phyloP scores from a whole-genome alignment of 2,329 filamentous ascomycete species.

The Aspergillus pseudotamarii region DNA sequence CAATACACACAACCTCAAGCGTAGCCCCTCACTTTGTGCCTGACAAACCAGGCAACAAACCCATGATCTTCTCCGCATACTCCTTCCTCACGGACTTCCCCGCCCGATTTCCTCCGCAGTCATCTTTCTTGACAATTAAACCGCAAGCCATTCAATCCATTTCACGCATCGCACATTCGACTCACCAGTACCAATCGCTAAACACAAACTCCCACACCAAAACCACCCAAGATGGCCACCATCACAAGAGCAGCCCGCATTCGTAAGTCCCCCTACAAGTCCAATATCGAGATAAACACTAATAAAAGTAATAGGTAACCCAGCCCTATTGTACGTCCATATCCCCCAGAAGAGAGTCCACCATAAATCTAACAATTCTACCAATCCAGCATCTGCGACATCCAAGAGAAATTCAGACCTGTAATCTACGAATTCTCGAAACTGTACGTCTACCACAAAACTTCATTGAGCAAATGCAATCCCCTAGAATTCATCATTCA shows the following conservation, averaged over 20 bases:
- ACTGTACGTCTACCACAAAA: slow-evolving; percentile 57
- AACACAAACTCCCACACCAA: not conserved
- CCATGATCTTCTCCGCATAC: slow-evolving; percentile 10
- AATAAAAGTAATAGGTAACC: slow-evolving; percentile 41
- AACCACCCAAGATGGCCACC: slow-evolving; percentile 19
- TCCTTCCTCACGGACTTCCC: slow-evolving; percentile 17
- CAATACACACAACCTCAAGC: not conserved
- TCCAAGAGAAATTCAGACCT: slow-evolving; percentile 88
- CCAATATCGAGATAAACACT: slow-evolving; percentile 6
- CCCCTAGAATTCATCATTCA: not conserved
- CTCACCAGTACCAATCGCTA: not conserved
- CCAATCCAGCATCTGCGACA: slow-evolving; percentile 75
- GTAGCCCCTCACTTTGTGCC: slow-evolving; percentile 1
- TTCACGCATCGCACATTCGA: not conserved
- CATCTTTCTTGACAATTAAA: not conserved
- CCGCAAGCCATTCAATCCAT: not conserved
- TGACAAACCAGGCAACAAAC: slow-evolving; percentile 13
- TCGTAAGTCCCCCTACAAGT: slow-evolving; percentile 23
- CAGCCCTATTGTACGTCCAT: slow-evolving; percentile 49
- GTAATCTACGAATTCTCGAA: slow-evolving; percentile 85
- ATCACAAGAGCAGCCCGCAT: slow-evolving; percentile 29
- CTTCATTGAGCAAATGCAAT: not conserved
- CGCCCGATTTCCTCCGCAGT: slow-evolving; percentile 11
- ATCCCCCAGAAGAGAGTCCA: not conserved
- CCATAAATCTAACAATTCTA: not conserved